Evolutionary conservation across 257 asterid species (phyloP), one percentile per base, ranked within the genome.

Genomic region (Solanum pimpinellifolium): DNA sequence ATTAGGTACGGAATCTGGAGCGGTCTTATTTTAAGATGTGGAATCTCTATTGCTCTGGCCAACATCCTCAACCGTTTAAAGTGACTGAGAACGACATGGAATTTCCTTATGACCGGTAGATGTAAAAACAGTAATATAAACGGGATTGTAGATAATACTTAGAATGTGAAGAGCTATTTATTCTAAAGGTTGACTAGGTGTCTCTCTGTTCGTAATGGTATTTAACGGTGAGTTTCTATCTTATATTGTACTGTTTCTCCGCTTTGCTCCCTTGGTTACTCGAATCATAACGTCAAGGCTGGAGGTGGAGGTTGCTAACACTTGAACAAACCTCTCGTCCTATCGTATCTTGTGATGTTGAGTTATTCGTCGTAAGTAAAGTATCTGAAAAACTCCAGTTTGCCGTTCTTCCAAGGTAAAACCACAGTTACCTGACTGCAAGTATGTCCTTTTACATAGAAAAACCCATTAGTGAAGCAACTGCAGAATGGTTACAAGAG

Each of bases 21-120:
- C 98, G 99, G 21, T 85, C 94, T 8, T 97, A 93, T 93, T 97
- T 96, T 91, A 96, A 92, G 95, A 97, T 97, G 99, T 97, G 99
- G 99, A 96, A 92, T 89, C 84, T 97, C 80, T 65, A 96, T 89
- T 95, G 98, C 93, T 94, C 93, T 1, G 99, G 99, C 56, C 98
- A 93, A 78, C 95, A 91, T 16, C 98, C 99, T n/a, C 97, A 93
- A 88, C 98, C 89, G 73, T 97, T 96, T 88, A 94, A 95, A 94
- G 99, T 97, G 69, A 39, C 91, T 3, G 99, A 97, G 94, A 93
- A 93, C 29, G 94, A 97, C 84, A 76, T 81, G 75, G 98, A 97
- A 85, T 96, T 94, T 88, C 99, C 99, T 0, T 87, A 94, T 56
- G 91, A 90, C 83, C 95, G 93, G 91, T 86, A 23, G 83, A 49